phyloP scores from a whole-genome alignment of 2,329 filamentous ascomycete species.

The Trichophyton schoenleinii region DNA sequence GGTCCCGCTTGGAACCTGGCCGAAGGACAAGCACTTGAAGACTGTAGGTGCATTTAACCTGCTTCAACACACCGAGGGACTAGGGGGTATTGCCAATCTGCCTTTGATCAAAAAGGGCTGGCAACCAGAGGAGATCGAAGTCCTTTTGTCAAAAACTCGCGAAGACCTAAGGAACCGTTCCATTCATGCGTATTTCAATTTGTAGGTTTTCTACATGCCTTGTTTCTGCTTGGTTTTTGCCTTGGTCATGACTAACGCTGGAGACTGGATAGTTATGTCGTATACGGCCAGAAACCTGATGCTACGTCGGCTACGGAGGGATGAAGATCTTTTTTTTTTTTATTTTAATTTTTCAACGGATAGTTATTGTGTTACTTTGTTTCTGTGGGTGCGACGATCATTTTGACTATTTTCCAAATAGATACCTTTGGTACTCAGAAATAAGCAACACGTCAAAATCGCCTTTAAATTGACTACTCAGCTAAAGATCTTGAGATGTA shows the following conservation, averaged over 20 bases:
- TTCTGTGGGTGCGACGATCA: no score
- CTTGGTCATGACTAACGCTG: background rate
- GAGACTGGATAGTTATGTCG: constrained; percentile 10
- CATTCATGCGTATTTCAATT: constrained; percentile 22
- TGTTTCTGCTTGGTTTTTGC: background rate
- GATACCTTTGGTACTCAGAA: background rate
- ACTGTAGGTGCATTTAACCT: constrained; percentile 17
- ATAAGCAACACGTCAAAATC: no score
- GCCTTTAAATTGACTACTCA: no score
- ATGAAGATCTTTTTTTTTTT: background rate
- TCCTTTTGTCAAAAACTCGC: constrained; percentile 22
- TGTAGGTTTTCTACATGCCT: constrained; percentile 14
- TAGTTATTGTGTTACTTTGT: background rate
- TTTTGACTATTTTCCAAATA: background rate
- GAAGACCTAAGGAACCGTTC: constrained; percentile 23
- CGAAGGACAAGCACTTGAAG: constrained; percentile 20
- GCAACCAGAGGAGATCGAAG: constrained; percentile 20
- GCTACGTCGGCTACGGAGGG: background rate
- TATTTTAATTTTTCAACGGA: no score
- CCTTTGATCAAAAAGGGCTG: constrained; percentile 19
- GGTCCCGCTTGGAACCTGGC: constrained; percentile 20
- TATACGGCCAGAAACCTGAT: constrained; percentile 12
- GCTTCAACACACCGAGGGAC: constrained; percentile 17
- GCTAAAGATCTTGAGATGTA: no score
- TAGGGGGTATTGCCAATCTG: constrained; percentile 21